Evolutionary conservation across 1,284 basidiomycete genomes (phyloP).

Genomic region (Pseudozyma thailandica): DNA sequence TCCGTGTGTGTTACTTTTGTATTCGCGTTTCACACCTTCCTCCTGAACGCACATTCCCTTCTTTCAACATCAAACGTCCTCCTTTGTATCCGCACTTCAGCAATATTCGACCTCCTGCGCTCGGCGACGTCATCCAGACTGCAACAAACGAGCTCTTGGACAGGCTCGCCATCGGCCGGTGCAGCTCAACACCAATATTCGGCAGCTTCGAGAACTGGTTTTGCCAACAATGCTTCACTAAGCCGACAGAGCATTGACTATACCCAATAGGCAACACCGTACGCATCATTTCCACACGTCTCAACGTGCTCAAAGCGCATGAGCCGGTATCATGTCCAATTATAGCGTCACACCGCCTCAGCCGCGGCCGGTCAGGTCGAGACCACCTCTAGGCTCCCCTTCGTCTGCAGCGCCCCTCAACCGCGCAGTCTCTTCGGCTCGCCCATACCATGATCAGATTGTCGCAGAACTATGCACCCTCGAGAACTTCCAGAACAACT

Average conservation of each 20-base stretch:
- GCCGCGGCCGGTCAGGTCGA: conserved; percentile 25
- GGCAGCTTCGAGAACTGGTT: too few relatives aligned
- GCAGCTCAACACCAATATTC: too few relatives aligned
- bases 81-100: background rate
- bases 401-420: conserved; percentile 24
- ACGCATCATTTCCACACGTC: background rate
- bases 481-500: conserved; percentile 79
- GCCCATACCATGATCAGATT: conserved; percentile 71
- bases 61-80: background rate
- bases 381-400: conserved; percentile 31
- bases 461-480: conserved; percentile 76
- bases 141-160: too few relatives aligned
- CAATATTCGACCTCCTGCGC: too few relatives aligned
- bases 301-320: too few relatives aligned
- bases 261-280: background rate
- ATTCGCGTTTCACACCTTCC: too few relatives aligned
- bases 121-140: background rate
- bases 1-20: background rate
- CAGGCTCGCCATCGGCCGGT: too few relatives aligned
- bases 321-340: conserved; percentile 17
- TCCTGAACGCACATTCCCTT: too few relatives aligned
- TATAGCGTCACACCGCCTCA: conserved; percentile 36
- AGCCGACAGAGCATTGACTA: background rate
- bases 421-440: conserved; percentile 27
- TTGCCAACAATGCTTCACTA: too few relatives aligned